These are phyloP conservation scores for Aotearoamyces nothofagi DNA, from an alignment of 2,329 filamentous ascomycete species.

Conservation along the genomic window DNA sequence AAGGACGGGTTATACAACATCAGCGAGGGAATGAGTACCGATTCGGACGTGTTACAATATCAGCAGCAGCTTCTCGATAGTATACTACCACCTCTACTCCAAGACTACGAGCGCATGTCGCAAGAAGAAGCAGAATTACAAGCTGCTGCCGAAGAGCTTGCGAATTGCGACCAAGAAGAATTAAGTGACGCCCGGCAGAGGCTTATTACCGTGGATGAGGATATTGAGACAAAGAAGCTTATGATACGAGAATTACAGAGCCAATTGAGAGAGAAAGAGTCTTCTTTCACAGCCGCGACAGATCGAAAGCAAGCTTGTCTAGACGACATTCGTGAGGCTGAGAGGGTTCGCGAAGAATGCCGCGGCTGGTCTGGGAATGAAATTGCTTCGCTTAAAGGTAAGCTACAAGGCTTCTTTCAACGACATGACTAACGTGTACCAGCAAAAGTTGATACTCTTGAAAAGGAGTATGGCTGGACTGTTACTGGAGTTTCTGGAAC, in stretches of 20 bases:
- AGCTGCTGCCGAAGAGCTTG: slow-evolving; percentile 56
- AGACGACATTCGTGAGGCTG: slow-evolving; percentile 66
- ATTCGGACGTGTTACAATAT: slow-evolving; percentile 49
- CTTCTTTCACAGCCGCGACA: slow-evolving; percentile 43
- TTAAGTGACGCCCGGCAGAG: slow-evolving; percentile 58
- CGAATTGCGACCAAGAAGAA: slow-evolving; percentile 68
- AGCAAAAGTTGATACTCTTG: slow-evolving; percentile 52
- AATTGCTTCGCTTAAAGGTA: slow-evolving; percentile 66
- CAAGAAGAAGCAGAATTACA: slow-evolving; percentile 53
- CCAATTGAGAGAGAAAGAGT: slow-evolving; percentile 52
- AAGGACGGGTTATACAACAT: slow-evolving; percentile 69
- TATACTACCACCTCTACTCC: slow-evolving; percentile 48
- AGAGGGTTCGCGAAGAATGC: slow-evolving; percentile 73
- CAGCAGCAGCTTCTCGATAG: slow-evolving; percentile 55
- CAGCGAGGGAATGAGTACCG: slow-evolving; percentile 58
- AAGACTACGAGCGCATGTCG: slow-evolving; percentile 45
- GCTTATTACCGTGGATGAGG: slow-evolving; percentile 46
- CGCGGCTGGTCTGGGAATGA: slow-evolving; percentile 79
- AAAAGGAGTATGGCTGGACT: slow-evolving; percentile 54
- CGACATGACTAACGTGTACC: slow-evolving; percentile 25
- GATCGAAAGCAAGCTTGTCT: slow-evolving; percentile 54
- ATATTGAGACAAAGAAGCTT: slow-evolving; percentile 54
- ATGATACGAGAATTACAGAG: slow-evolving; percentile 51
- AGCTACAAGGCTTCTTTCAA: no score
- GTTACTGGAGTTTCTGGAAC: slow-evolving; percentile 48